Conservation (phyloP, 192 early-diverging fungal genomes). For the Linnemannia exigua region DNA sequence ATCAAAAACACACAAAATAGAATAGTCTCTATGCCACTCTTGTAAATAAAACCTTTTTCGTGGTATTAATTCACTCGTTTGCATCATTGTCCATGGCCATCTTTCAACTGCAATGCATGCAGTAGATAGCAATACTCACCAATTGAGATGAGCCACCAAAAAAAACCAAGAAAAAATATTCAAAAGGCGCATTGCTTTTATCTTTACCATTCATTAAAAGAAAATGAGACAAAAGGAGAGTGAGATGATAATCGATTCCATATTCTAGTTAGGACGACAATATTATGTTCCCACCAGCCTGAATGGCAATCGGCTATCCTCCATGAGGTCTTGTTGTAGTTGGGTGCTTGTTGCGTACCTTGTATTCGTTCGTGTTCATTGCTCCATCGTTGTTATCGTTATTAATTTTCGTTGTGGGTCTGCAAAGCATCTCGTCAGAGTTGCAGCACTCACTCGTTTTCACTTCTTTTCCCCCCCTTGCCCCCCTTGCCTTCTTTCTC, state of each 20-base stretch:
- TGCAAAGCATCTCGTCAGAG: not conserved
- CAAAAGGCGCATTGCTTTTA: not conserved
- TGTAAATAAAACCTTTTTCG: not conserved
- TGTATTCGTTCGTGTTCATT: not conserved
- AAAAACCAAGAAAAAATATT: constrained; percentile 5
- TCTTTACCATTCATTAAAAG: not conserved
- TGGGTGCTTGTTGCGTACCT: too few relatives aligned
- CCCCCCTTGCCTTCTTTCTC: too few relatives aligned
- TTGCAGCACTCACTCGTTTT: not conserved
- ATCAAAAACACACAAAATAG: not conserved
- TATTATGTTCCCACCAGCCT: constrained; percentile 11
- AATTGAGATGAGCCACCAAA: not conserved
- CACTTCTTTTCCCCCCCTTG: not conserved
- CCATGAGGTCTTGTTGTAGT: too few relatives aligned
- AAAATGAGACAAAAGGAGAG: not conserved
- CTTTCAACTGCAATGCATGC: not conserved
- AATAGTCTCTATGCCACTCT: not conserved
- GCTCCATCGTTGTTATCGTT: not conserved
- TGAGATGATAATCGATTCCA: not conserved
- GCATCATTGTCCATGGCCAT: not conserved
- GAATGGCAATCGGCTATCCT: constrained; percentile 11
- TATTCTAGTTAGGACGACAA: not conserved
- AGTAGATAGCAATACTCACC: too few relatives aligned
- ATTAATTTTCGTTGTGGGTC: not conserved
- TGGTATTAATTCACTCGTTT: not conserved